Conservation (phyloP, 805 yeast species). For the Candida ascalaphidarum region DNA sequence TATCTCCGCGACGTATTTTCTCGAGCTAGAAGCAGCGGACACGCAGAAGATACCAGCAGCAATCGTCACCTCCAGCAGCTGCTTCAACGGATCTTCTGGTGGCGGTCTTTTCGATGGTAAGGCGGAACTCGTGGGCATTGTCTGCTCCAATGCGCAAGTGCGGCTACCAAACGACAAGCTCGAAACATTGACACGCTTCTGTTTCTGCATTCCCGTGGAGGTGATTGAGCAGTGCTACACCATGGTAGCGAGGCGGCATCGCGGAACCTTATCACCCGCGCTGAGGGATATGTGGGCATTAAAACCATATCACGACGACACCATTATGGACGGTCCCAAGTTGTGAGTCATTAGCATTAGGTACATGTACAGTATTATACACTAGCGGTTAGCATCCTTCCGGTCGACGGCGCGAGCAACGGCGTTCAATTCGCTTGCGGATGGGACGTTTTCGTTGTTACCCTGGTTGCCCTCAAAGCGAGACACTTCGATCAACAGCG, state of each 20-base stretch:
- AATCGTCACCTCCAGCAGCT: conserved; percentile 30
- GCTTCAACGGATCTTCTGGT: conserved; percentile 47
- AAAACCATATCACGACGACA: too few species aligned
- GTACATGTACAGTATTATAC: too few species aligned
- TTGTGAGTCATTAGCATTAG: too few species aligned
- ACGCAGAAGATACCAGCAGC: conserved; percentile 7
- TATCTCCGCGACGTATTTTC: conserved; percentile 11
- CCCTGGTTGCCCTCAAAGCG: conserved; percentile 11
- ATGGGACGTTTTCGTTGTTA: conserved; percentile 9
- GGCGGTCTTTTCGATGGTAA: conserved; percentile 28
- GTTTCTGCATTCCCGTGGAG: too few species aligned
- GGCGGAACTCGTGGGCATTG: conserved; percentile 28
- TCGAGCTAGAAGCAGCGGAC: conserved; percentile 4
- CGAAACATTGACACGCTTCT: too few species aligned
- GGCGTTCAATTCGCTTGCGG: conserved; percentile 16
- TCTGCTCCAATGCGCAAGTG: conserved; percentile 37
- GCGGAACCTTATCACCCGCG: too few species aligned
- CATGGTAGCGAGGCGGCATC: too few species aligned
- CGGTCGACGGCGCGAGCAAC: conserved; percentile 8
- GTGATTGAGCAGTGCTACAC: too few species aligned
- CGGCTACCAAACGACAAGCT: too few species aligned
- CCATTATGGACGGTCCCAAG: too few species aligned
- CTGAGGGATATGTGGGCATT: too few species aligned
- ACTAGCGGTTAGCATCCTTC: conserved; percentile 2
- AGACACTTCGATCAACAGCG: conserved; percentile 37